Evolutionary conservation across 768 basidiomycete genomes (phyloP).

Genomic region (Clathrus columnatus): DNA sequence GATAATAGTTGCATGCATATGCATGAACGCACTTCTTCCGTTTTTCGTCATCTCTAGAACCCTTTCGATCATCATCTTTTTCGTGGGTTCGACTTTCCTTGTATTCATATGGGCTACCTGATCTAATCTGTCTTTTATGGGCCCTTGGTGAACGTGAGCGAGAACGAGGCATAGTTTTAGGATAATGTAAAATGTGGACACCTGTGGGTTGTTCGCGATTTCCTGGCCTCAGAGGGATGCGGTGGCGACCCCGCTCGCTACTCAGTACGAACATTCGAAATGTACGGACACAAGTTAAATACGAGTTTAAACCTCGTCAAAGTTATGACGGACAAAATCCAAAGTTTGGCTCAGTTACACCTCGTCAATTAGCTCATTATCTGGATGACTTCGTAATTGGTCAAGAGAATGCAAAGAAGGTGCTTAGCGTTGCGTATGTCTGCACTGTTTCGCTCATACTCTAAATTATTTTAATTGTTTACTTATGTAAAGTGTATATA

Average conservation of each 20-base stretch:
- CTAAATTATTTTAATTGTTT: not conserved
- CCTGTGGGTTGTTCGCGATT: not conserved
- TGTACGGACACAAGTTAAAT: constrained; percentile 51
- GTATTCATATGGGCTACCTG: constrained; percentile 16
- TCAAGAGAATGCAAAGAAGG: constrained; percentile 88
- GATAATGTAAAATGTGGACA: not conserved
- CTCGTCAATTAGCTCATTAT: constrained; percentile 68
- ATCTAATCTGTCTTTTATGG: constrained; percentile 5
- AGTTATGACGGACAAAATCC: constrained; percentile 25
- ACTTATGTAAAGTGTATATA: constrained; percentile 60
- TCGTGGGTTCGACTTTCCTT: constrained; percentile 10
- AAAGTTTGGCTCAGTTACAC: constrained; percentile 48
- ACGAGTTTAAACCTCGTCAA: constrained; percentile 30
- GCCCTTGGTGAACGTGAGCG: constrained; percentile 40
- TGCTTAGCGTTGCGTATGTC: constrained; percentile 79
- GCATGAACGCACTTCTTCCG: constrained; percentile 20
- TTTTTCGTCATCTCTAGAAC: constrained; percentile 18
- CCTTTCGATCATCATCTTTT: constrained; percentile 18
- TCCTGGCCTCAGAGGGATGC: constrained; percentile 8
- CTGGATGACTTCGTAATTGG: constrained; percentile 87
- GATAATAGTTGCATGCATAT: constrained; percentile 19
- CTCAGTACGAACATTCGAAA: constrained; percentile 24
- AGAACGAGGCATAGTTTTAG: constrained; percentile 21
- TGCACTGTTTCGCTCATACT: not conserved
- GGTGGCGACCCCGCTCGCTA: constrained; percentile 22